phyloP scores from a whole-genome alignment of 1,139 yeast genomes.

The Protomyces gravidus region DNA sequence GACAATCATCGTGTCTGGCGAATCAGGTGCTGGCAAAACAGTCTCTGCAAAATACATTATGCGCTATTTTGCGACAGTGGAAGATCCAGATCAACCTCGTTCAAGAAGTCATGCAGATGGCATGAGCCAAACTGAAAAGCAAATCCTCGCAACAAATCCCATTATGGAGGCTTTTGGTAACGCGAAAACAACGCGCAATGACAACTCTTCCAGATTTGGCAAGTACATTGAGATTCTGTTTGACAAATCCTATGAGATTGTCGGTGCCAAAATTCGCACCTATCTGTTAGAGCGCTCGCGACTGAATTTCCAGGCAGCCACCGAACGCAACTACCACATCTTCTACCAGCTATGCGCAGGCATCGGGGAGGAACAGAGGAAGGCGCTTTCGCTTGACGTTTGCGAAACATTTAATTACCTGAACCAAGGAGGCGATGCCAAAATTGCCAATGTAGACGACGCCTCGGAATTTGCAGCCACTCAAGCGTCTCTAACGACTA shows the following conservation, averaged over 20 bases:
- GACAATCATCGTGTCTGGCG: conserved; percentile 95
- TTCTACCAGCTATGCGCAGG: conserved; percentile 89
- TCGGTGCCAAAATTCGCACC: conserved; percentile 92
- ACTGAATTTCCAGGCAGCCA: conserved; percentile 82
- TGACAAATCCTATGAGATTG: conserved; percentile 65
- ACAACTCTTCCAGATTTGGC: conserved; percentile 95
- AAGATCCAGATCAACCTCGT: conserved; percentile 51
- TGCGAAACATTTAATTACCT: conserved; percentile 74
- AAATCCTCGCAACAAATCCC: conserved; percentile 93
- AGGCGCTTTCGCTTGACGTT: conserved; percentile 51
- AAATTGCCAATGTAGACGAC: conserved; percentile 77
- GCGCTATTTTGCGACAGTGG: conserved; percentile 96
- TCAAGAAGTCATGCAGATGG: conserved; percentile 35
- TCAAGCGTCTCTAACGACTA: conserved; percentile 65
- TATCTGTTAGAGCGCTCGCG: conserved; percentile 90
- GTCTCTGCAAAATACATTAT: conserved; percentile 95
- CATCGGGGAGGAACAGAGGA: conserved; percentile 56
- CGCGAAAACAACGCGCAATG: conserved; percentile 95
- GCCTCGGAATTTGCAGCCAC: conserved; percentile 70
- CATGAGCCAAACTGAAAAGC: conserved; percentile 86
- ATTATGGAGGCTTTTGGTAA: conserved; percentile 99
- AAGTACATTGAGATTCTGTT: conserved; percentile 89
- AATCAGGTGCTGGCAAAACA: conserved; percentile 98
- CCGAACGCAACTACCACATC: conserved; percentile 91
- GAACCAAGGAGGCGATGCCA: conserved; percentile 81